Evolutionary conservation across 768 basidiomycete genomes (phyloP).

Genomic region (Galerina marginata): DNA sequence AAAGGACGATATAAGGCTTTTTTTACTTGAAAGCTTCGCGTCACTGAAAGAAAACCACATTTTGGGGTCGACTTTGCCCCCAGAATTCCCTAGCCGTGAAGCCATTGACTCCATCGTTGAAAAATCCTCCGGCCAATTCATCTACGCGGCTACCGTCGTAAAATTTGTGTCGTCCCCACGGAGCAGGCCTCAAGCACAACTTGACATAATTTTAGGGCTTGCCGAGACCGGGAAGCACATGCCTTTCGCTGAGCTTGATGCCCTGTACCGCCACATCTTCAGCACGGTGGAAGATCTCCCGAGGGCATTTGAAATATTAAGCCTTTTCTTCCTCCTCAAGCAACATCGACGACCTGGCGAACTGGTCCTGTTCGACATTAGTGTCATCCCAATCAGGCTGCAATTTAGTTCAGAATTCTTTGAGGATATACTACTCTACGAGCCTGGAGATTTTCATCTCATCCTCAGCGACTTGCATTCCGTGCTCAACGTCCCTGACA

Average conservation of each 20-base stretch:
- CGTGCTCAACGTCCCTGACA: neutral
- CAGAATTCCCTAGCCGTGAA: neutral
- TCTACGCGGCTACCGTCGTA: constrained; percentile 2
- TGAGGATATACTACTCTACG: neutral
- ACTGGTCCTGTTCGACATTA: too few relatives aligned
- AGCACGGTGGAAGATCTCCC: too few relatives aligned
- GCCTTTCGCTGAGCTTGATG: neutral
- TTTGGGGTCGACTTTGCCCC: neutral
- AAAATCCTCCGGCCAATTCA: constrained; percentile 5
- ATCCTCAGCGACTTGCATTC: constrained; percentile 5
- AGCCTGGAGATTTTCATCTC: neutral
- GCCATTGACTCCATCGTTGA: neutral
- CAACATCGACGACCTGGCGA: neutral
- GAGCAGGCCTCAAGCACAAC: neutral
- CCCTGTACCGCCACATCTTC: neutral
- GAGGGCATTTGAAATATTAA: neutral
- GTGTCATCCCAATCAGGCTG: too few relatives aligned
- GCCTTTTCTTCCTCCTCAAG: neutral
- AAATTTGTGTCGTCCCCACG: neutral
- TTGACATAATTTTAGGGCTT: neutral
- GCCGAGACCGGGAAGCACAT: neutral
- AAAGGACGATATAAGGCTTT: neutral
- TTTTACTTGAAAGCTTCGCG: neutral
- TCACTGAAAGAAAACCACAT: neutral
- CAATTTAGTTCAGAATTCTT: neutral